Evolutionary conservation across 23 red algal species (phyloP).

Genomic region (Gracilaria gracilis): DNA sequence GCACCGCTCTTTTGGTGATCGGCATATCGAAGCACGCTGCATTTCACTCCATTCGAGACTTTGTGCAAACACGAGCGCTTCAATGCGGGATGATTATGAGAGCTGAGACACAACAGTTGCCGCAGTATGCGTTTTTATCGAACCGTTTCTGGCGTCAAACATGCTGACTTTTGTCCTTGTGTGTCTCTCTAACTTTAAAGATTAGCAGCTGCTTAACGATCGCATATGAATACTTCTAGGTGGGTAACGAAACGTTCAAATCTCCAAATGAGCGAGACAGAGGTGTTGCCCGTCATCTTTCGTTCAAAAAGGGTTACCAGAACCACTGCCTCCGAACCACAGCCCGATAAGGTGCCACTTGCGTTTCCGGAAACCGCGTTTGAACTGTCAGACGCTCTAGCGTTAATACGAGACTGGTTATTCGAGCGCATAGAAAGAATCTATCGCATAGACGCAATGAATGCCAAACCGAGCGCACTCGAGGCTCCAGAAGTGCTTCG

Average conservation of each 20-base stretch:
- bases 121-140: background rate
- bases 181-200: background rate
- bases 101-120: slow-evolving; percentile 48
- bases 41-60: slow-evolving; percentile 23
- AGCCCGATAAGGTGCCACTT: background rate
- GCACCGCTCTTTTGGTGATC: slow-evolving; percentile 5
- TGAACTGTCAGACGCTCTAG: slow-evolving; percentile 23
- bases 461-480: slow-evolving; percentile 46
- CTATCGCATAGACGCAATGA: slow-evolving; percentile 51
- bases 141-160: background rate
- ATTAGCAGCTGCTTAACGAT: too few relatives aligned
- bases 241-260: slow-evolving; percentile 60
- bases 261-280: slow-evolving; percentile 40
- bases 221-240: background rate
- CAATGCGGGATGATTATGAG: slow-evolving; percentile 76
- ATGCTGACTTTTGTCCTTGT: slow-evolving; percentile 14
- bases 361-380: slow-evolving; percentile 46
- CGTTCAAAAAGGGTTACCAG: background rate
- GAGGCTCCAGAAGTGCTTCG: slow-evolving; percentile 39
- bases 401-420: slow-evolving; percentile 21
- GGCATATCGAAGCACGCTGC: slow-evolving; percentile 17
- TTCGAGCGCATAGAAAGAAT: slow-evolving; percentile 33
- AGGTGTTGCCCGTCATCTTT: slow-evolving; percentile 63
- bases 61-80: slow-evolving; percentile 4
- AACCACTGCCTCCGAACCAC: background rate